phyloP scores from a whole-genome alignment of 2,329 filamentous ascomycete genomes.

The Aspergillus luchuensis region DNA sequence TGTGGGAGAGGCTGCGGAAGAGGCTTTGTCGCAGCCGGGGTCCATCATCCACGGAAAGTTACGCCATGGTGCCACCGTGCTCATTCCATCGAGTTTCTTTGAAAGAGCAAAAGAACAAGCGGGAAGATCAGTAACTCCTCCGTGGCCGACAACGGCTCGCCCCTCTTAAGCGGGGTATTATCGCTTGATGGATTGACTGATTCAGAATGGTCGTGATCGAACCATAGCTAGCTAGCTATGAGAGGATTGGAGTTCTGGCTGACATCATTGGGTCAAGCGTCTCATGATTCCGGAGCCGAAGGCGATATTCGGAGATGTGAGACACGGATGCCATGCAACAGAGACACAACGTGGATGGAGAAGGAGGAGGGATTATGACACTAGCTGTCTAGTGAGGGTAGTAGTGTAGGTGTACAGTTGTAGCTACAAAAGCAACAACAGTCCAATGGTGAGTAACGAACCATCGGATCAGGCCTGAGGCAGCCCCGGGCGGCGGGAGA shows the following conservation, averaged over 20 bases:
- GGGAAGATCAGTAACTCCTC: neutral
- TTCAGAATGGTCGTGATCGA: neutral
- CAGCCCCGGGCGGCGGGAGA: neutral
- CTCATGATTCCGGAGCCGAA: neutral
- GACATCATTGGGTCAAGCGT: neutral
- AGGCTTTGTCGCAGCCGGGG: conserved; percentile 1
- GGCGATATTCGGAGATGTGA: neutral
- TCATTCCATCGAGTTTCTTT: neutral
- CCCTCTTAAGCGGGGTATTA: neutral
- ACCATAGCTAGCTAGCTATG: neutral
- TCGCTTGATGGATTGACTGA: neutral
- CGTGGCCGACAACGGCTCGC: neutral
- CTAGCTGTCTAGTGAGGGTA: neutral
- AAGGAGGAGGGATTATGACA: neutral
- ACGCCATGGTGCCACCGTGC: neutral
- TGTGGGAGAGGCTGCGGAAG: neutral
- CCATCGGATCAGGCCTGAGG: conserved; percentile 2
- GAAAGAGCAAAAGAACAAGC: neutral
- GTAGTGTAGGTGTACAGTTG: no score
- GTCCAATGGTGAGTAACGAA: neutral
- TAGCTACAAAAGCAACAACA: neutral
- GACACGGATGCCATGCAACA: neutral
- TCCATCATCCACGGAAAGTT: neutral
- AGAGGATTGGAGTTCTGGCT: neutral
- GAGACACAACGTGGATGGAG: neutral